Evolutionary conservation across 2,329 filamentous ascomycete genomes (phyloP), one percentile per base, ranked within the genome.

Genomic region (Karstenula rhodostoma): DNA sequence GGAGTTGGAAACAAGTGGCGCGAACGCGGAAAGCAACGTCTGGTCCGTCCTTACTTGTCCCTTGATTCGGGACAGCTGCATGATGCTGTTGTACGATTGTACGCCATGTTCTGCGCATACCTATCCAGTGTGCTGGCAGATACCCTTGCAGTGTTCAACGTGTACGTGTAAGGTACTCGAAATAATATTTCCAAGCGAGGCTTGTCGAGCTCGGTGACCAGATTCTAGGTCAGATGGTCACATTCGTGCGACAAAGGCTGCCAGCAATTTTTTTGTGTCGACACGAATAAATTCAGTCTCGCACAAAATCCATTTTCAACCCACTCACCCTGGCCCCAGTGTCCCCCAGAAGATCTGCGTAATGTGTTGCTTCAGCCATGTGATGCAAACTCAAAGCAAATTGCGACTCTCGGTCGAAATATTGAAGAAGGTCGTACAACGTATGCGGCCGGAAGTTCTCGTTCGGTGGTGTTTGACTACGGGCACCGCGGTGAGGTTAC

Each of bases 111-210:
- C 58, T 43, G 62, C 59, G 63, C 52, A 9, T 32, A 65, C 44
- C 59, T 63, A 62, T 59, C 66, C 61, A 65, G 58, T 62, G 57
- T 43, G 64, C 63, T 68, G 63, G 65, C 48, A 47, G 56, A 48
- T 58, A 58, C 46, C 58, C 60, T 62, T 61, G 61, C 25, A 32
- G 35, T 19, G 37, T 40, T 27, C 51, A 19, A 27, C 43, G 22
- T 27, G 23, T 52, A 32, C 37, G 32, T 27, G 19, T 22, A n/a
- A 57, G 58, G 58, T 42, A 51, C 56, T 56, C 47, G 42, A 59
- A 32, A 42, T 54, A 49, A 33, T 48, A 43, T 55, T 15, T 54
- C 46, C 37, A 54, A 12, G 17, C 13, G n/a, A 46, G 35, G 54
- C 23, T 23, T 19, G n/a, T 35, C 23, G 29, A 13, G 37, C 42